phyloP scores from a whole-genome alignment of 768 basidiomycete species.

The Mycena indigotica region DNA sequence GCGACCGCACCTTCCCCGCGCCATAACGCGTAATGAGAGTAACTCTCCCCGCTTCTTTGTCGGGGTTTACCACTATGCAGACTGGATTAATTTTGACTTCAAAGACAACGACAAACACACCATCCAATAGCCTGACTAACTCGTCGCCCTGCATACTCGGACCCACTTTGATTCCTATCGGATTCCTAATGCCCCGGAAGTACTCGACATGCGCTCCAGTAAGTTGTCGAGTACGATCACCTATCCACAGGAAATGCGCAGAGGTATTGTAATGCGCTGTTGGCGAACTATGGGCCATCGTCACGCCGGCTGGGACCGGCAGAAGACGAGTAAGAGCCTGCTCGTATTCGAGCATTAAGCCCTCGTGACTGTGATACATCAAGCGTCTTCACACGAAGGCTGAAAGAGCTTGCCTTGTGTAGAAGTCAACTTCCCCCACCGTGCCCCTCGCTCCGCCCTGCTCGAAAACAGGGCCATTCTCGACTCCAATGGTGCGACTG shows the following conservation, averaged over 20 bases:
- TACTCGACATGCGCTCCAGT: conserved; percentile 95
- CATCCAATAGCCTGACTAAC: conserved; percentile 71
- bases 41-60: conserved; percentile 78
- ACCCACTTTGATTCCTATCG: conserved; percentile 95
- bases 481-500: conserved; percentile 82
- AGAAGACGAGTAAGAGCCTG: conserved; percentile 83
- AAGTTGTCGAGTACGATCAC: conserved; percentile 91
- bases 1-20: conserved; percentile 65
- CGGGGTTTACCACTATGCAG: conserved; percentile 78
- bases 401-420: conserved; percentile 66
- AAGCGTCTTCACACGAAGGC: neutral
- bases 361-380: conserved; percentile 70
- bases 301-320: conserved; percentile 37
- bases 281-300: conserved; percentile 13
- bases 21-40: conserved; percentile 95
- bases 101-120: conserved; percentile 44
- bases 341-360: conserved; percentile 90
- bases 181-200: conserved; percentile 89
- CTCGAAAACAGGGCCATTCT: conserved; percentile 63
- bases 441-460: conserved; percentile 69
- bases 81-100: neutral
- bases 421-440: conserved; percentile 90
- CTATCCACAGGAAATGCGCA: conserved; percentile 96
- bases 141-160: conserved; percentile 83
- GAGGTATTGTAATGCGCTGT: conserved; percentile 83